Evolutionary conservation across 805 yeast species (phyloP).

Genomic region (Aciculoconidium aculeatum): DNA sequence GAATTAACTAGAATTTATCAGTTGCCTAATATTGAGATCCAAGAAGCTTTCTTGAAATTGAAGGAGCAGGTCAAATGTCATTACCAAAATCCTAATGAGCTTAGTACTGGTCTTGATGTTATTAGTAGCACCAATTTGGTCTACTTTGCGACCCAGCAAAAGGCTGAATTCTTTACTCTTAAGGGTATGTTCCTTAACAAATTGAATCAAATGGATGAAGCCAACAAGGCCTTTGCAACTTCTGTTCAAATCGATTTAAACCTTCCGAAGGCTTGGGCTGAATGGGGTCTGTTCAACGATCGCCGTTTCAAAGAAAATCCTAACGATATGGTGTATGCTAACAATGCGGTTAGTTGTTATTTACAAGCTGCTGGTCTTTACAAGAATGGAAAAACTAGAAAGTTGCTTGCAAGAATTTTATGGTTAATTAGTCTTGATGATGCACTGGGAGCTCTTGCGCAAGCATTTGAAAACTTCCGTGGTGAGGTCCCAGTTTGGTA

Average conservation of each 20-base stretch:
- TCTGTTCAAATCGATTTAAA: conserved; percentile 95
- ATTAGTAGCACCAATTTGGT: conserved; percentile 94
- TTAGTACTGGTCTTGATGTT: conserved; percentile 93
- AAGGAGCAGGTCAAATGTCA: conserved; percentile 98
- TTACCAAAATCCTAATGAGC: conserved; percentile 83
- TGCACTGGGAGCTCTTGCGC: conserved; percentile 67
- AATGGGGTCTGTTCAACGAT: conserved; percentile 97
- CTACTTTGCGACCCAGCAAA: conserved; percentile 94
- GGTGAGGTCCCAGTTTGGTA: conserved; percentile 99
- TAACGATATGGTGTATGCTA: conserved; percentile 74
- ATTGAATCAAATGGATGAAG: conserved; percentile 85
- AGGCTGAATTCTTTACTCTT: conserved; percentile 94
- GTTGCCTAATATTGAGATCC: conserved; percentile 94
- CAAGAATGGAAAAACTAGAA: conserved; percentile 86
- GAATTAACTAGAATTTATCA: conserved; percentile 92
- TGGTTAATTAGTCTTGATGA: conserved; percentile 95
- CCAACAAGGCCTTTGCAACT: conserved; percentile 96
- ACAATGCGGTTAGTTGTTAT: conserved; percentile 92
- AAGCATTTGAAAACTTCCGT: conserved; percentile 84
- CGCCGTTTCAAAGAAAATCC: conserved; percentile 80
- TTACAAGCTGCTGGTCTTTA: conserved; percentile 96
- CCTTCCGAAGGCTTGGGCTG: conserved; percentile 98
- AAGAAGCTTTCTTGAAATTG: conserved; percentile 91
- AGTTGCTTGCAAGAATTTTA: conserved; percentile 78
- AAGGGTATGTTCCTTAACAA: conserved; percentile 98